Conservation (phyloP, 331 rosid genomes). For the Prunus yedoensis region DNA sequence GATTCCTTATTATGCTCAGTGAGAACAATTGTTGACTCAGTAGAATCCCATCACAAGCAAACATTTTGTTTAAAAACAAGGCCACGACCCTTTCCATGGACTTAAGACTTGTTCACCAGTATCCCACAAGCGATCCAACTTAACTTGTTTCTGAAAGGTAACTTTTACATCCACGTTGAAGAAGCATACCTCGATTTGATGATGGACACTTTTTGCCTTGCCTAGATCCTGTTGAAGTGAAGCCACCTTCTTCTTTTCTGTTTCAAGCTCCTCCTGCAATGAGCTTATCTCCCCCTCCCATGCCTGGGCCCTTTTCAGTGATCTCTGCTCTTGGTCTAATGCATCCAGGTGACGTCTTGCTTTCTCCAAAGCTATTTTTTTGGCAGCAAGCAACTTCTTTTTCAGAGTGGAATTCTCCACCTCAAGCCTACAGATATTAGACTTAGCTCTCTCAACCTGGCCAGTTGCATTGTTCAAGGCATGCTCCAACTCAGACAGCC, state of each 20-base stretch:
- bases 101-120: neutral
- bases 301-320: constrained; percentile 36
- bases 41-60: neutral
- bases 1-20: neutral
- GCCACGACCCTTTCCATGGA: neutral
- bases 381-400: constrained; percentile 44
- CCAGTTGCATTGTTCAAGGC: constrained; percentile 42
- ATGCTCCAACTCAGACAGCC: constrained; percentile 55
- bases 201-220: constrained; percentile 37
- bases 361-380: constrained; percentile 37
- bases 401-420: constrained; percentile 39
- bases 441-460: constrained; percentile 39
- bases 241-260: constrained; percentile 43
- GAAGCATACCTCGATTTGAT: constrained; percentile 52
- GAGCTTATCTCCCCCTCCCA: constrained; percentile 38
- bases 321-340: constrained; percentile 46
- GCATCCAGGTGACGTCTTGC: constrained; percentile 35
- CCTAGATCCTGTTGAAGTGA: constrained; percentile 36
- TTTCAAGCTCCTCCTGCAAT: constrained; percentile 47
- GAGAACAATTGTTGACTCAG: neutral
- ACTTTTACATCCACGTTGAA: neutral
- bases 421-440: constrained; percentile 33
- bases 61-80: neutral
- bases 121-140: neutral
- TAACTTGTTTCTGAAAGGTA: neutral